A percentile compares a stretch with the other conserved stretches of the same genome.
phyloP scores from a whole-genome alignment of 495 filamentous ascomycete genomes.

The Talaromyces wortmannii region DNA sequence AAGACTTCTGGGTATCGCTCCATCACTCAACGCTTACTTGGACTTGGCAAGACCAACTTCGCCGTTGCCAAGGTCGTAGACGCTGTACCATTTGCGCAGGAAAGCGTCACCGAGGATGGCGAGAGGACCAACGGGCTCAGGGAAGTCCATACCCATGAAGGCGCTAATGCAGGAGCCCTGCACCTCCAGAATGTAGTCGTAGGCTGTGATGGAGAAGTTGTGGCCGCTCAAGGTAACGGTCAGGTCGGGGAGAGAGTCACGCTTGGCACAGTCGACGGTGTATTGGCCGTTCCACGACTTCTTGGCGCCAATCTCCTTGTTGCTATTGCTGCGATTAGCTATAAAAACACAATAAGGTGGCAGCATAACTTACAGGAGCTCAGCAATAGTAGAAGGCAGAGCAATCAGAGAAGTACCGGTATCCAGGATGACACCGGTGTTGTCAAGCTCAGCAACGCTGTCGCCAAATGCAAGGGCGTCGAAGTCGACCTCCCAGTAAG shows the following conservation, averaged over 20 bases:
- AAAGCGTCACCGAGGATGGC: slow-evolving; percentile 97
- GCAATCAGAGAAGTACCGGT: slow-evolving; percentile 98
- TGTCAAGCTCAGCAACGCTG: slow-evolving; percentile 75
- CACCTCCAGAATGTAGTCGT: slow-evolving; percentile 95
- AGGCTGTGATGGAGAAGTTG: slow-evolving; percentile 82
- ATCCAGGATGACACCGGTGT: slow-evolving; percentile 94
- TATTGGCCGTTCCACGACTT: slow-evolving; percentile 96
- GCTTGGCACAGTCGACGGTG: slow-evolving; percentile 80
- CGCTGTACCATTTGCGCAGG: slow-evolving; percentile 93
- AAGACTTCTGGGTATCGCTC: neutral
- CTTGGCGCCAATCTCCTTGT: slow-evolving; percentile 96
- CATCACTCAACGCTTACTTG: slow-evolving; percentile 39
- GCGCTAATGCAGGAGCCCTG: slow-evolving; percentile 93
- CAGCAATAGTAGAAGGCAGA: slow-evolving; percentile 84
- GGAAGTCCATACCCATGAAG: slow-evolving; percentile 98
- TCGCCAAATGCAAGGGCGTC: slow-evolving; percentile 85
- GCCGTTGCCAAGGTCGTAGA: slow-evolving; percentile 84
- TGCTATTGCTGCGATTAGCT: slow-evolving; percentile 39
- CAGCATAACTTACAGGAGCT: slow-evolving; percentile 64
- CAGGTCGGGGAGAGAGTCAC: slow-evolving; percentile 75
- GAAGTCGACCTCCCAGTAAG: slow-evolving; percentile 99
- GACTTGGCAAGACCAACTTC: slow-evolving; percentile 83
- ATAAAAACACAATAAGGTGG: neutral
- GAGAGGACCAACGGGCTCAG: slow-evolving; percentile 81
- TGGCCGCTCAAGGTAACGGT: slow-evolving; percentile 82